Conservation (phyloP, 2,329 filamentous ascomycete genomes). For the Aschersonia sp. region DNA sequence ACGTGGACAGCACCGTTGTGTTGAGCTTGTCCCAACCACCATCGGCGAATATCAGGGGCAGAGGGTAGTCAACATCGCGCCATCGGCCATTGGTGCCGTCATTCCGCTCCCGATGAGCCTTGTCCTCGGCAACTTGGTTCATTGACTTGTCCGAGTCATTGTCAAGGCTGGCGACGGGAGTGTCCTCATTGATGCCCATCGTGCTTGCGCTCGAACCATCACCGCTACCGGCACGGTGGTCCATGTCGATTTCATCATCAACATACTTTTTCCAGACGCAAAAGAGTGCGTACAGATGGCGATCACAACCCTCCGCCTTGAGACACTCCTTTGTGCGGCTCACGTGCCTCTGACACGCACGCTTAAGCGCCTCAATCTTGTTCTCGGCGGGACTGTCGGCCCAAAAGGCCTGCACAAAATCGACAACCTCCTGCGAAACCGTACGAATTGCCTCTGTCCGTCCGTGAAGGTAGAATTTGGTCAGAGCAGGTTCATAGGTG, state of each 20-base stretch:
- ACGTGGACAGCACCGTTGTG: slow-evolving; percentile 85
- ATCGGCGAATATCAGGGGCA: slow-evolving; percentile 78
- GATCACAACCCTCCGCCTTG: slow-evolving; percentile 80
- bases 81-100: slow-evolving; percentile 39
- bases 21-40: slow-evolving; percentile 90
- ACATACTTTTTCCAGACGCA: slow-evolving; percentile 87
- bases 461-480: slow-evolving; percentile 83
- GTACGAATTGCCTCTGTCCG: slow-evolving; percentile 87
- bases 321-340: slow-evolving; percentile 70
- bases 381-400: slow-evolving; percentile 68
- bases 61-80: slow-evolving; percentile 25
- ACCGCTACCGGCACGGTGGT: neutral
- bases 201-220: slow-evolving; percentile 24
- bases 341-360: slow-evolving; percentile 73
- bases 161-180: slow-evolving; percentile 37
- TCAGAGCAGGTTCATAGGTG: slow-evolving; percentile 98
- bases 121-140: slow-evolving; percentile 17
- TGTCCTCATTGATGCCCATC: slow-evolving; percentile 20
- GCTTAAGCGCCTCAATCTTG: slow-evolving; percentile 76
- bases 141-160: slow-evolving; percentile 29
- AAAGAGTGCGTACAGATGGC: slow-evolving; percentile 87
- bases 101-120: slow-evolving; percentile 30
- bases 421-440: slow-evolving; percentile 68
- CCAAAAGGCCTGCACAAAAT: slow-evolving; percentile 92
- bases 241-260: slow-evolving; percentile 47